Conservation (phyloP, 202 grass and related monocot species). For the Setaria italica region DNA sequence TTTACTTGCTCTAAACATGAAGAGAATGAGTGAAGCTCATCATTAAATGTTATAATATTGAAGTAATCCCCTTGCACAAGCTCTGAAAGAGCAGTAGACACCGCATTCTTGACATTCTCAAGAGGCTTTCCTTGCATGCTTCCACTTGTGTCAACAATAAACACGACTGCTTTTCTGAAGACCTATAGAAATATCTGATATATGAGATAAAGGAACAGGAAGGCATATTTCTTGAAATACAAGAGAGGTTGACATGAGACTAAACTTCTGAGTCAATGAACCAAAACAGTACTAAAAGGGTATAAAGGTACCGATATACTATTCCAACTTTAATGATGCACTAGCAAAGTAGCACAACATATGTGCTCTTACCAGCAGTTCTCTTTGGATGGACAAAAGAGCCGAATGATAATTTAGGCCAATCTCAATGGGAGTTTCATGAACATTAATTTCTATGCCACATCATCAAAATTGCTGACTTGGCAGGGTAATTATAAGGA, state of each 20-base stretch:
- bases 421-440: no score
- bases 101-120: slow-evolving; percentile 77
- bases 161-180: slow-evolving; percentile 84
- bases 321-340: slow-evolving; percentile 4
- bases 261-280: slow-evolving; percentile 6
- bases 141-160: slow-evolving; percentile 93
- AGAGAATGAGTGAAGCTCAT: slow-evolving; percentile 80
- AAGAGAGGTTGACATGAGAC: not conserved
- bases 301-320: not conserved
- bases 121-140: slow-evolving; percentile 96
- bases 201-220: slow-evolving; percentile 34
- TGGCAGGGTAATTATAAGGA: no score
- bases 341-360: not conserved
- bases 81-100: slow-evolving; percentile 76
- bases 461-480: no score
- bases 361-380: slow-evolving; percentile 28
- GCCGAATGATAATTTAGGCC: not conserved
- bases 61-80: slow-evolving; percentile 76
- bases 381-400: not conserved
- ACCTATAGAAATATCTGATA: slow-evolving; percentile 59
- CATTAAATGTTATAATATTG: slow-evolving; percentile 90
- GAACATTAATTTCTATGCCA: no score
- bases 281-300: slow-evolving; percentile 19
- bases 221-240: slow-evolving; percentile 18
- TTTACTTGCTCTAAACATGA: slow-evolving; percentile 82